A percentile compares a stretch with the other conserved stretches of the same genome.
Conservation (phyloP, 352 stramenopile genomes). For the Achlya hypogyna region DNA sequence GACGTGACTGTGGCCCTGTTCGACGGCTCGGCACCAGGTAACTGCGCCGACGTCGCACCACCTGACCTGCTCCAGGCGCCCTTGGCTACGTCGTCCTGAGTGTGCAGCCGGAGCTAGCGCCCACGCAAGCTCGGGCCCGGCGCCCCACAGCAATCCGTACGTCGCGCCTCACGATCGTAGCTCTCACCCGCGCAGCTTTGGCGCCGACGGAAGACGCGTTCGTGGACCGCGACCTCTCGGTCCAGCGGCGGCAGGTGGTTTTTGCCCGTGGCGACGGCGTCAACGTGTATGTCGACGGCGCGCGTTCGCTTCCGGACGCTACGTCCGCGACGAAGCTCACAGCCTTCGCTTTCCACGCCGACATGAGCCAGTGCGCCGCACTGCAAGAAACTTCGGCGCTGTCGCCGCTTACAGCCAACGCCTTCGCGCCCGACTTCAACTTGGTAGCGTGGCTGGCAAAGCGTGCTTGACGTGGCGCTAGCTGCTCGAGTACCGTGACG, state of each 20-base stretch:
- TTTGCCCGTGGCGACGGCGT: slow-evolving; percentile 68
- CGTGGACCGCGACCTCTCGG: not conserved
- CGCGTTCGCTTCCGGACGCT: slow-evolving; percentile 62
- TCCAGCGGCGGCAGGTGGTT: slow-evolving; percentile 10
- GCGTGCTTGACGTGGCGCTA: slow-evolving; percentile 22
- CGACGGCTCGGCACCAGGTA: no score
- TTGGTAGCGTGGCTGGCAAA: slow-evolving; percentile 29
- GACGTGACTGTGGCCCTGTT: no score
- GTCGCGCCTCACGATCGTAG: no score
- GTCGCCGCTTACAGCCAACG: slow-evolving; percentile 23
- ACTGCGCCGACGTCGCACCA: no score
- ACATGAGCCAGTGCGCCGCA: slow-evolving; percentile 31
- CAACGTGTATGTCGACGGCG: slow-evolving; percentile 70
- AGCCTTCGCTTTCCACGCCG: slow-evolving; percentile 42
- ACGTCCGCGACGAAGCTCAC: slow-evolving; percentile 63
- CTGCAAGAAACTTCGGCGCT: slow-evolving; percentile 27
- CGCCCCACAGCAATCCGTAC: no score
- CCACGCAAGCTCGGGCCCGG: no score
- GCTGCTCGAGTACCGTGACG: slow-evolving; percentile 68
- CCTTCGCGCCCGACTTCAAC: slow-evolving; percentile 39
- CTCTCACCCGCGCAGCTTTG: no score
- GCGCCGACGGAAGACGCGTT: not conserved
- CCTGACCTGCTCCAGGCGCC: no score
- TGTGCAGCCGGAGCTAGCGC: no score
- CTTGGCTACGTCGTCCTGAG: no score